These are phyloP conservation scores for Fusarium sublunatum DNA, from an alignment of 2,329 filamentous ascomycete species.

Conservation along the genomic window DNA sequence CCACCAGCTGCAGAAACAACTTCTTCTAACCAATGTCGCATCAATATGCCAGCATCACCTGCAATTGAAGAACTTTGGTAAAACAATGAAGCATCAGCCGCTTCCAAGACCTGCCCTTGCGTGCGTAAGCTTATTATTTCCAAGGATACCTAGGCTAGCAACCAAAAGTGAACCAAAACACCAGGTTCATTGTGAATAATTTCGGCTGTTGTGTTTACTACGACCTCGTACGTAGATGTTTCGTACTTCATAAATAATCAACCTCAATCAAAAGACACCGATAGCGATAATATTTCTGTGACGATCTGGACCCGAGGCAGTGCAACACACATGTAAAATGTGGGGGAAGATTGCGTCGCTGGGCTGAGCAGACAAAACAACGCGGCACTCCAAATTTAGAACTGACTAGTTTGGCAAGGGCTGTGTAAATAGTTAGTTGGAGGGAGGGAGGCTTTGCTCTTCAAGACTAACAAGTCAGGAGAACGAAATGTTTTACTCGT, in stretches of 20 bases:
- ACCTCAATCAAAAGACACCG: background rate
- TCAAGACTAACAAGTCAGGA: constrained; percentile 3
- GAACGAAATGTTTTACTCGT: background rate
- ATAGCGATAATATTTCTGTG: background rate
- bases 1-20: no score
- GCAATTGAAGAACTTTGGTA: constrained; percentile 22
- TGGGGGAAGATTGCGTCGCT: constrained; percentile 15
- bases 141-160: background rate
- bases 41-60: background rate
- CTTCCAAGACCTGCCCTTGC: constrained; percentile 6
- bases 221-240: background rate
- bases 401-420: constrained; percentile 24
- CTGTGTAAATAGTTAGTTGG: constrained; percentile 31
- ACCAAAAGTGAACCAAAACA: background rate
- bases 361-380: constrained; percentile 42
- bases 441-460: constrained; percentile 31
- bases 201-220: background rate
- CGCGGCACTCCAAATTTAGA: constrained; percentile 45
- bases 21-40: no score
- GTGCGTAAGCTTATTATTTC: constrained; percentile 6
- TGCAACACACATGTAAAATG: constrained; percentile 6
- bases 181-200: background rate
- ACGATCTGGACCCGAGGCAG: constrained; percentile 4
- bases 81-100: constrained; percentile 9
- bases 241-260: background rate